These are phyloP conservation scores for Hypsizygus marmoreus DNA, from an alignment of 768 basidiomycete genomes.

Conservation along the genomic window DNA sequence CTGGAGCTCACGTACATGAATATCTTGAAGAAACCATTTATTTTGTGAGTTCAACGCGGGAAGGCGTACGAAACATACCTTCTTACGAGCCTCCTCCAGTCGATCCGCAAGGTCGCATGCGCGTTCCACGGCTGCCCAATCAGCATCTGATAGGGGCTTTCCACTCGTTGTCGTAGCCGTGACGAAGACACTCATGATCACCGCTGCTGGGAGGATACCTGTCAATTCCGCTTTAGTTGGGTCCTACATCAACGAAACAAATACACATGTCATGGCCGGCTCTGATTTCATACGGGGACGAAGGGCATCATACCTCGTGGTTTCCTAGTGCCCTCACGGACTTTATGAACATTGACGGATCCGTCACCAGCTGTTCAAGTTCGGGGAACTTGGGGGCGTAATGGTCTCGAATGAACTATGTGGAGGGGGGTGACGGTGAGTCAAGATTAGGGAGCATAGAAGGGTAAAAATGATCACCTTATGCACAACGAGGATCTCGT, in stretches of 20 bases:
- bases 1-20: slow-evolving; percentile 99
- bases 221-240: slow-evolving; percentile 83
- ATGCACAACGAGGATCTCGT: slow-evolving; percentile 95
- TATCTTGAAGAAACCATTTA: slow-evolving; percentile 54
- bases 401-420: slow-evolving; percentile 95
- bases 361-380: slow-evolving; percentile 91
- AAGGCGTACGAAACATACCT: slow-evolving; percentile 43
- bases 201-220: slow-evolving; percentile 80
- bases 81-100: slow-evolving; percentile 87
- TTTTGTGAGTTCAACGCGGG: not conserved
- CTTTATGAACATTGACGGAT: slow-evolving; percentile 89
- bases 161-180: slow-evolving; percentile 93
- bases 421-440: slow-evolving; percentile 6
- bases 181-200: slow-evolving; percentile 94
- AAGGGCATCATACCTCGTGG: slow-evolving; percentile 53
- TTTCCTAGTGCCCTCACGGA: slow-evolving; percentile 90
- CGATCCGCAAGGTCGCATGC: slow-evolving; percentile 90
- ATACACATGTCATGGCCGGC: not conserved
- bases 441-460: slow-evolving; percentile 16
- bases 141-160: slow-evolving; percentile 60
- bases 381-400: slow-evolving; percentile 96
- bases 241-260: slow-evolving; percentile 50
- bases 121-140: slow-evolving; percentile 80
- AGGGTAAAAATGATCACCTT: slow-evolving; percentile 54
- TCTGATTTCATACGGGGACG: too few relatives aligned